Base-by-base conservation (phyloP, 1,284 basidiomycete species). In the Sporisorium scitamineum region DNA sequence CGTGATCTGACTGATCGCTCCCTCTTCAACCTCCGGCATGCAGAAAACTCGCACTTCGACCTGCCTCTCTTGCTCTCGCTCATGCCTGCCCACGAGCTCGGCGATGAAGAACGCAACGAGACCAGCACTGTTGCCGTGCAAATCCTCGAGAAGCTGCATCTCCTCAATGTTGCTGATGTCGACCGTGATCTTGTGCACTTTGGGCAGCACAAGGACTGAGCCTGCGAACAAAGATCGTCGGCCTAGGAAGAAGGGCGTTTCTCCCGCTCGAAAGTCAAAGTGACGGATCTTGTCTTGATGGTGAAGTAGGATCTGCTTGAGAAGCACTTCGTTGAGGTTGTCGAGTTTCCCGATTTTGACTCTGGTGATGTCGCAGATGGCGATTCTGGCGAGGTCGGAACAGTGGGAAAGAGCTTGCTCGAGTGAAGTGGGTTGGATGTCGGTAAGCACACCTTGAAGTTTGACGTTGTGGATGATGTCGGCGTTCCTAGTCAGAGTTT, bases 381-480 rank as follows among this genome's bases (percentile, higher is more conserved):
- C 27, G 1, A 70, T n/a, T 0, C 27, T 2, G 8, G 24, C 50
- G 8, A 70, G 31, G 2, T 70, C 58, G 3, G 62, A 58, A 51
- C 68, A 70, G 8, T 5, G 4, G 10, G 18, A 29, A 1, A 61
- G 14, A 16, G 68, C 58, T 4, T 45, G 14, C 13, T 54, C 61
- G 9, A 41, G 24, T 5, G 62, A 45, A 7, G 20, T 50, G 11
- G 68, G 68, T 3, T 45, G 11, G 16, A 70, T 65, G 32, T 70
- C 62, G 10, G 68, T 65, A 1, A 41, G 50, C 26, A 47, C 41
- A 4, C 45, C 34, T 3, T 32, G 32, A 24, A 65, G 48, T 39
- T 70, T 70, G 57, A 70, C 54, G 20, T 65, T 70, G 32, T 34
- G 27, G 10, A 65, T 54, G n/a, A 51, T 37, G 13, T 57, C 51